Conservation (phyloP, 2,329 filamentous ascomycete species). For the Exophiala sp. region DNA sequence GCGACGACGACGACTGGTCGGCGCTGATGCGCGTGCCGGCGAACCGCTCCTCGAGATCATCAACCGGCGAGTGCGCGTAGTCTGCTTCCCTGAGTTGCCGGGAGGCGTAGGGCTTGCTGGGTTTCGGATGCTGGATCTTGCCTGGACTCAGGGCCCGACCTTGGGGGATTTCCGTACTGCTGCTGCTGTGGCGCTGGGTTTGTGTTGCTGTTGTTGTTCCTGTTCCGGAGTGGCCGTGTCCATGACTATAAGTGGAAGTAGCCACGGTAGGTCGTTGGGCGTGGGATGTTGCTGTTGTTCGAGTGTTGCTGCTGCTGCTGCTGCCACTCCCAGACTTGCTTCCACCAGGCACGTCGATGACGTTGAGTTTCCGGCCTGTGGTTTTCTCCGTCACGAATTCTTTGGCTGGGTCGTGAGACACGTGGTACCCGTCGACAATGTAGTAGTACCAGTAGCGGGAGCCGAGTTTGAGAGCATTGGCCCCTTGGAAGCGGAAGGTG, state of each 20-base stretch:
- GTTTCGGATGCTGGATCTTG: slow-evolving; percentile 86
- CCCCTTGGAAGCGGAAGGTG: slow-evolving; percentile 89
- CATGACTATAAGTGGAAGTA: neutral
- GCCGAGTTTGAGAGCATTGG: slow-evolving; percentile 71
- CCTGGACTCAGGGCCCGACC: slow-evolving; percentile 82
- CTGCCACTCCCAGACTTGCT: slow-evolving; percentile 27
- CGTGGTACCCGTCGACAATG: slow-evolving; percentile 98
- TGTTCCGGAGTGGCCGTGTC: too few species aligned
- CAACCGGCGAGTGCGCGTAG: slow-evolving; percentile 62
- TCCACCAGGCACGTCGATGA: slow-evolving; percentile 77
- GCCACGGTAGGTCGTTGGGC: slow-evolving; percentile 39
- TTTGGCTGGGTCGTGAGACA: slow-evolving; percentile 90
- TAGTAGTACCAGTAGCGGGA: slow-evolving; percentile 99
- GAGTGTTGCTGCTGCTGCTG: neutral
- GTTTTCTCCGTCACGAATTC: slow-evolving; percentile 88
- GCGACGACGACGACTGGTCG: slow-evolving; percentile 66
- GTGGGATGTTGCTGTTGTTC: slow-evolving; percentile 19
- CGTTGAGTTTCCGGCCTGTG: slow-evolving; percentile 93
- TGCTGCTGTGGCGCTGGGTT: slow-evolving; percentile 46
- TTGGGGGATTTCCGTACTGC: slow-evolving; percentile 65
- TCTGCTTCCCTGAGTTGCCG: slow-evolving; percentile 78
- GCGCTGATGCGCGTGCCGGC: slow-evolving; percentile 63
- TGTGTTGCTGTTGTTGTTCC: slow-evolving; percentile 29
- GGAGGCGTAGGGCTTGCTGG: slow-evolving; percentile 79
- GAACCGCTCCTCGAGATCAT: slow-evolving; percentile 74